Base-by-base conservation (phyloP, 306 rosid species). In the Dryas alaskensis region DNA sequence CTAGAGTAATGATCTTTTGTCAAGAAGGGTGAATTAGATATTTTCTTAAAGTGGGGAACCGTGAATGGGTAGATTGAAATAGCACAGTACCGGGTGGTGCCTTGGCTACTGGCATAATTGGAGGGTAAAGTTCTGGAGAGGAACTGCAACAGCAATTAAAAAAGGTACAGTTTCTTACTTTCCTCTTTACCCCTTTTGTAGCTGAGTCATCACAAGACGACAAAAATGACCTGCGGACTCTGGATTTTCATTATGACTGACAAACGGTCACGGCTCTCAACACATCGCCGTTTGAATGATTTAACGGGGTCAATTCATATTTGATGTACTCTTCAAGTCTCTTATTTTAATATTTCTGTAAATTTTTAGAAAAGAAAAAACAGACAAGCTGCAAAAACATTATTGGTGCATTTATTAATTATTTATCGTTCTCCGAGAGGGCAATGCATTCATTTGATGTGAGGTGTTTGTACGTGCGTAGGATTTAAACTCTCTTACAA, bases 191-290 rank as follows among this genome's bases (percentile, higher is more conserved):
- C 17, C 8, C 22, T 72, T 58, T 17, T 73, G 0, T 4, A 13
- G 62, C 31, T 8, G 78, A 74, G 71, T 63, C 78, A 64, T 11
- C 71, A 64, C 44, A 6, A 74, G 17, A 52, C 71, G 71, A 63
- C 71, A 74, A 42, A 62, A 10, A 7, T 0, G 4, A 4, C 10
- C 47, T 17, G 47, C 14, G n/a, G 27, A 63, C 53, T 12, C 70
- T 2, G 57, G 42, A 25, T 8, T 58, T 44, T 16, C 4, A 45
- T 71, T 22, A 8, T 71, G 45, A 54, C 8, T 4, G 11, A 39
- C 74, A n/a, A 0, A 39, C 63, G 17, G n/a, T 42, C 46, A 8
- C 31, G 0, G 4, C 65, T 8, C 42, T 46, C n/a, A n/a, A 69
- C 48, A 37, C 49, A 3, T 42, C 3, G 11, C 76, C 57, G 57